Percentiles rank a stretch among this genome's conserved stretches.
These are phyloP conservation scores for Chenopodium formosanum DNA, from an alignment of 148 eudicot species.

Conservation along the genomic window DNA sequence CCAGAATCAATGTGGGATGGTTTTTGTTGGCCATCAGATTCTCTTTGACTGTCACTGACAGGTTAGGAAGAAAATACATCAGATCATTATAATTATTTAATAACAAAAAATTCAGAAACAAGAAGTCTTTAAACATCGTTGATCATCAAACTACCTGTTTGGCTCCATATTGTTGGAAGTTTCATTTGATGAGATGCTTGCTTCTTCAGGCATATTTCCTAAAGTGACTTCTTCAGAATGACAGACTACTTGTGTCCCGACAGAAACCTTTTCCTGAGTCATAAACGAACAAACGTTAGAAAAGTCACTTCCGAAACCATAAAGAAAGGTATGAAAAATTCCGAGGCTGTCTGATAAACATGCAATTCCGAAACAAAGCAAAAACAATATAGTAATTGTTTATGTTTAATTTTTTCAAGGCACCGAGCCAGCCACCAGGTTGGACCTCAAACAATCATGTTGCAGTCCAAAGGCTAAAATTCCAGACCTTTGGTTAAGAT, in stretches of 20 bases:
- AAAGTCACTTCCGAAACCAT: background rate
- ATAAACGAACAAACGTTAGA: background rate
- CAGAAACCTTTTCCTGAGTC: constrained; percentile 31
- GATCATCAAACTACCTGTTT: constrained; percentile 12
- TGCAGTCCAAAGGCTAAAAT: background rate
- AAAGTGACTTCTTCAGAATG: constrained; percentile 19
- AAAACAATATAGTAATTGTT: background rate
- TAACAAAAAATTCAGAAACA: background rate
- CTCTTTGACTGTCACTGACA: constrained; percentile 28
- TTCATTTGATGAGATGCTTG: constrained; percentile 13
- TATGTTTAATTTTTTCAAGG: background rate
- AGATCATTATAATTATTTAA: background rate
- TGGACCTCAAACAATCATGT: background rate
- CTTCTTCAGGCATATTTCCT: constrained; percentile 19
- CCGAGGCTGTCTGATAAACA: background rate
- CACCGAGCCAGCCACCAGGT: too few species aligned
- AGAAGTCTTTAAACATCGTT: too few species aligned
- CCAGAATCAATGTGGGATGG: constrained; percentile 10
- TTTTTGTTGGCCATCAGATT: constrained; percentile 25
- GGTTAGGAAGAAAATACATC: background rate
- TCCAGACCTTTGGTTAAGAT: background rate
- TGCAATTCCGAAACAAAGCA: background rate
- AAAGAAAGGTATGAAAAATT: background rate
- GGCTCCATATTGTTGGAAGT: constrained; percentile 3
- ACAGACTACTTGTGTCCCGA: constrained; percentile 38